Evolutionary conservation across 495 filamentous ascomycete genomes (phyloP), one percentile per base, ranked within the genome.

Genomic region (Penicillium roqueforti): DNA sequence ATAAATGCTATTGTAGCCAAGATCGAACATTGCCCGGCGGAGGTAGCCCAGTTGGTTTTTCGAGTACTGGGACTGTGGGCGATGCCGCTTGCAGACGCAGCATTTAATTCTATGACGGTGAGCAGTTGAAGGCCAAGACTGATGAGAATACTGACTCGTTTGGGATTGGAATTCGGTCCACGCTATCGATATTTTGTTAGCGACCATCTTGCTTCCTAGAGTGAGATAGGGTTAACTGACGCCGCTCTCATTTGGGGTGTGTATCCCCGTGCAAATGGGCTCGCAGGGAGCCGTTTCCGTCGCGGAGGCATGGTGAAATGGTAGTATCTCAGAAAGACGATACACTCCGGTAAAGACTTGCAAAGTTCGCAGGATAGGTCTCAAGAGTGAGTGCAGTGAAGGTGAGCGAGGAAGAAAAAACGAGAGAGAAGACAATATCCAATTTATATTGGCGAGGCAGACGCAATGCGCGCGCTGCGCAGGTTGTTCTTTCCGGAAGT

Each of bases 31-130:
- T 18, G 50, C 40, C 29, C 32, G 39, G 13, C 50, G 39, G 18
- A 52, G 50, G 13, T 44, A 34, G 39, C n/a, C 44, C 26, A 52
- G 50, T 19, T 52, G 50, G n/a, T 22, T 52, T 8, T 16, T 16
- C 9, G 50, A 44, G 50, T 43, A 52, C 22, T 52, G 20, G 6
- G 20, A 49, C 10, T 38, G 9, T 4, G 39, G 28, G 6, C 25
- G 28, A 36, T 9, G 14, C 28, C 18, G 41, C 7, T 52, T 42
- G 50, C 50, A 52, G 5, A 52, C 50, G 28, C 40, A 43, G 11
- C 50, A 52, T 32, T 16, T 52, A 20, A 52, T 52, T 18, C 50
- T 52, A 22, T 32, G 14, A 32, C 22, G 13, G 29, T 52, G 18
- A 44, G 50, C 10, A 14, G 25, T 6, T 14, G 14, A 36, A 37